A percentile compares a stretch with the other conserved stretches of the same genome.
phyloP scores from a whole-genome alignment of 306 rosid species.

The Inga leiocalycina region DNA sequence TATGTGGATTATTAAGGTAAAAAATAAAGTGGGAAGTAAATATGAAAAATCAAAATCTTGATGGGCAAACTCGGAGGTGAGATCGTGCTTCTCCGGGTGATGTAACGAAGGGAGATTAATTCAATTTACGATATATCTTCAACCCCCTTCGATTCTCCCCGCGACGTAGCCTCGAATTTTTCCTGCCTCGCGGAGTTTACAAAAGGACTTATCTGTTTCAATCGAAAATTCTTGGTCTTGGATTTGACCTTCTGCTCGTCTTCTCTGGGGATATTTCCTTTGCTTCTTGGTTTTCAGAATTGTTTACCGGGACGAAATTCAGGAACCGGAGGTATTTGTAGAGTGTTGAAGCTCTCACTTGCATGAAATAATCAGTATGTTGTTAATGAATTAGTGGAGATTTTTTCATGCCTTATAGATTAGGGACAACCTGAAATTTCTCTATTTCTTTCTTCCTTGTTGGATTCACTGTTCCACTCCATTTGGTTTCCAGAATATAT shows the following conservation, averaged over 20 bases:
- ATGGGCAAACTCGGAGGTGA: background rate
- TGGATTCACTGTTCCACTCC: background rate
- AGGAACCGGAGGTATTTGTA: slow-evolving; percentile 39
- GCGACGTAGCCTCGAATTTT: background rate
- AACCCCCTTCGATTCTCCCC: background rate
- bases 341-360: slow-evolving; percentile 22
- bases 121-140: slow-evolving; percentile 8
- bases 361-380: background rate
- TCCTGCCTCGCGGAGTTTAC: background rate
- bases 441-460: background rate
- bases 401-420: background rate
- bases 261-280: background rate
- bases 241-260: background rate
- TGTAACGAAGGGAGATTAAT: background rate
- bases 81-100: background rate
- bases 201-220: background rate
- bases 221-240: slow-evolving; percentile 2
- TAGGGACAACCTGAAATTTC: background rate
- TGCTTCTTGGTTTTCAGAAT: slow-evolving; percentile 26
- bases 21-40: no score
- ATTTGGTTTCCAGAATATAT: background rate
- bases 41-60: background rate
- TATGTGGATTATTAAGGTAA: no score
- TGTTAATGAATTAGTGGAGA: background rate
- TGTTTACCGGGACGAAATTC: slow-evolving; percentile 15